Percentiles rank a stretch among this genome's conserved stretches.
Conservation (phyloP, 1,284 basidiomycete species). For the Rhodotorula sp. region DNA sequence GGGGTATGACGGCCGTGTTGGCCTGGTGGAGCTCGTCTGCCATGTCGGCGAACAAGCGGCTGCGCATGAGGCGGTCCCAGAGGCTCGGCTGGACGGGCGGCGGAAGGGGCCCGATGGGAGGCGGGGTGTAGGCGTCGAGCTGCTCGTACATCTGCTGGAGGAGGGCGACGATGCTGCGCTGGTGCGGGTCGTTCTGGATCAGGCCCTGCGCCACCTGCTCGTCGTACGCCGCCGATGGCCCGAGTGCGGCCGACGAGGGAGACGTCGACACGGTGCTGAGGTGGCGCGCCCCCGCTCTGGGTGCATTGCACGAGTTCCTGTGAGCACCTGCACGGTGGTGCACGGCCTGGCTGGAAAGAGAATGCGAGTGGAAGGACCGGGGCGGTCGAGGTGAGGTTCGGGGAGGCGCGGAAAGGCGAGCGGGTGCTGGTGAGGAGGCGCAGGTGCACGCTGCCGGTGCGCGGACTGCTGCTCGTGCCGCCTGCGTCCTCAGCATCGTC, state of each 20-base stretch:
- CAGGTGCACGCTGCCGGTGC: neutral
- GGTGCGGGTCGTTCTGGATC: slow-evolving; percentile 77
- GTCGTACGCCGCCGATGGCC: slow-evolving; percentile 71
- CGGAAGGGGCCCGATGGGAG: slow-evolving; percentile 54
- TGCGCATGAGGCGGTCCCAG: slow-evolving; percentile 52
- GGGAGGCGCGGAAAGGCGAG: neutral
- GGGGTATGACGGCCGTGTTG: slow-evolving; percentile 37
- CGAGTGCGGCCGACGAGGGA: slow-evolving; percentile 3
- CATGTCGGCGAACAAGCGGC: slow-evolving; percentile 43
- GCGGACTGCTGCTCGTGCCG: neutral
- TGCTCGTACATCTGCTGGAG: slow-evolving; percentile 78
- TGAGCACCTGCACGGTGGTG: too few species aligned
- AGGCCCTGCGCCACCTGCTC: slow-evolving; percentile 70
- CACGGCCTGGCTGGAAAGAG: too few species aligned
- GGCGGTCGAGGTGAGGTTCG: neutral
- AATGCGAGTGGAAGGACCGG: neutral
- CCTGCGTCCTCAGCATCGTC: neutral
- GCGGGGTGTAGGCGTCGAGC: slow-evolving; percentile 71
- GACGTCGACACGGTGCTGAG: neutral
- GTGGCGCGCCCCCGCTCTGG: neutral
- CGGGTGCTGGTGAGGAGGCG: neutral
- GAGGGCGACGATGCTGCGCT: slow-evolving; percentile 77
- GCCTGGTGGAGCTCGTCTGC: slow-evolving; percentile 38
- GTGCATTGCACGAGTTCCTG: neutral
- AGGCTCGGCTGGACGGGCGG: slow-evolving; percentile 28